Conservation (phyloP, 768 basidiomycete genomes). For the Boletus patriciae region DNA sequence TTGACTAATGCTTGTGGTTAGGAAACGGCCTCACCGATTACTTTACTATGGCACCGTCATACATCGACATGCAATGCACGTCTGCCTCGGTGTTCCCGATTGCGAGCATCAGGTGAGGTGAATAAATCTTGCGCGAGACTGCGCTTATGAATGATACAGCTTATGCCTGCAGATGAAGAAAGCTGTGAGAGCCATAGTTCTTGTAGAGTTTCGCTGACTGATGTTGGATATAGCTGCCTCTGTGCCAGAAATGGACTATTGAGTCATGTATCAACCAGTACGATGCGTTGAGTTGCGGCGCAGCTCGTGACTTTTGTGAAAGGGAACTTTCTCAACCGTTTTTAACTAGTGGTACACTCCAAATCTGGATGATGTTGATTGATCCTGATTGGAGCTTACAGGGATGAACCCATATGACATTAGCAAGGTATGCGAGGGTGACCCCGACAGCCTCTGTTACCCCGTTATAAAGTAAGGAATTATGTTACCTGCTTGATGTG, state of each 20-base stretch:
- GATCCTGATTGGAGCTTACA: slow-evolving; percentile 11
- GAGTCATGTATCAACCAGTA: slow-evolving; percentile 63
- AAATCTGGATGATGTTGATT: slow-evolving; percentile 1
- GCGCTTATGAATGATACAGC: slow-evolving; percentile 2
- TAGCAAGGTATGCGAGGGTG: slow-evolving; percentile 55
- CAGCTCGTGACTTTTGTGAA: slow-evolving; percentile 67
- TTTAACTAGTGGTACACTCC: slow-evolving; percentile 32
- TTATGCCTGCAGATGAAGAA: slow-evolving; percentile 46
- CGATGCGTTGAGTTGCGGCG: slow-evolving; percentile 67
- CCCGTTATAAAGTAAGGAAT: slow-evolving; percentile 43
- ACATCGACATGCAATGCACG: slow-evolving; percentile 58
- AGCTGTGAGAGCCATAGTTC: slow-evolving; percentile 29
- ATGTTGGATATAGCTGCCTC: slow-evolving; percentile 53
- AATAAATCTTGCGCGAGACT: neutral
- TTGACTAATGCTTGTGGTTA: slow-evolving; percentile 10
- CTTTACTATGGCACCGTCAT: slow-evolving; percentile 39
- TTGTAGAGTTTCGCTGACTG: neutral
- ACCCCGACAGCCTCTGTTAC: slow-evolving; percentile 49
- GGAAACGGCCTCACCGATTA: slow-evolving; percentile 44
- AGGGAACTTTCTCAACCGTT: slow-evolving; percentile 37
- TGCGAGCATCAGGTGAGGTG: slow-evolving; percentile 33
- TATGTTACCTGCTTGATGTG: neutral
- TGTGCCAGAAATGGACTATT: slow-evolving; percentile 60
- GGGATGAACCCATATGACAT: slow-evolving; percentile 69
- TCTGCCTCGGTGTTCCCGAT: slow-evolving; percentile 49